Percentiles rank a stretch among this genome's conserved stretches.
Conservation (phyloP, 2,329 filamentous ascomycete genomes). For the Cercospora sp. region DNA sequence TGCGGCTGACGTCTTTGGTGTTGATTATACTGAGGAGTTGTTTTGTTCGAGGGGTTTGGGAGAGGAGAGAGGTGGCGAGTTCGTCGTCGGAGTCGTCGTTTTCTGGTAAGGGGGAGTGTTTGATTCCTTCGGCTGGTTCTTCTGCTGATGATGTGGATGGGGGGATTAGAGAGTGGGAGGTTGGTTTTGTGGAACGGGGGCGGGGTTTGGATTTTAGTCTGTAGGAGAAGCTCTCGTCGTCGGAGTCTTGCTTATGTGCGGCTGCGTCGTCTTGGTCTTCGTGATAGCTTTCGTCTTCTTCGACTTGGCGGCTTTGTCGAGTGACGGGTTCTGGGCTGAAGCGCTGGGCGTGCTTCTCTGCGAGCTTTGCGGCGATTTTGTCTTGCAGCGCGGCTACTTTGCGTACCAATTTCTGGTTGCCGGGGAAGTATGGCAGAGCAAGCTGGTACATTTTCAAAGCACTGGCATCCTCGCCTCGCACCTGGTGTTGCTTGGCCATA, state of each 20-base stretch:
- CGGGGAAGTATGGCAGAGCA: conserved; percentile 81
- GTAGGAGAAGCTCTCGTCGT: conserved; percentile 41
- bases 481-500: conserved; percentile 90
- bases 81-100: conserved; percentile 38
- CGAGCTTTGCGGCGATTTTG: conserved; percentile 47
- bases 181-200: conserved; percentile 22
- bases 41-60: conserved; percentile 58
- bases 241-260: conserved; percentile 32
- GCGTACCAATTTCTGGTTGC: conserved; percentile 69
- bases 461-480: conserved; percentile 72
- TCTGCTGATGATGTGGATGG: not conserved
- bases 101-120: conserved; percentile 20
- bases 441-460: conserved; percentile 84
- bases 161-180: conserved; percentile 7
- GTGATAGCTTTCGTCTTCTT: conserved; percentile 48
- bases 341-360: conserved; percentile 26
- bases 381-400: conserved; percentile 59
- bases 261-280: conserved; percentile 26
- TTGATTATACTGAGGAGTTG: conserved; percentile 71
- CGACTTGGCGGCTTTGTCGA: conserved; percentile 10
- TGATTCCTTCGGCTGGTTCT: conserved; percentile 8
- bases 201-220: conserved; percentile 43
- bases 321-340: conserved; percentile 8
- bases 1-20: conserved; percentile 65
- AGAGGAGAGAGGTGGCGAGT: conserved; percentile 27